A percentile compares a stretch with the other conserved stretches of the same genome.
These are phyloP conservation scores for Chenopodium quinoa DNA, from an alignment of 148 eudicot genomes.

Conservation along the genomic window DNA sequence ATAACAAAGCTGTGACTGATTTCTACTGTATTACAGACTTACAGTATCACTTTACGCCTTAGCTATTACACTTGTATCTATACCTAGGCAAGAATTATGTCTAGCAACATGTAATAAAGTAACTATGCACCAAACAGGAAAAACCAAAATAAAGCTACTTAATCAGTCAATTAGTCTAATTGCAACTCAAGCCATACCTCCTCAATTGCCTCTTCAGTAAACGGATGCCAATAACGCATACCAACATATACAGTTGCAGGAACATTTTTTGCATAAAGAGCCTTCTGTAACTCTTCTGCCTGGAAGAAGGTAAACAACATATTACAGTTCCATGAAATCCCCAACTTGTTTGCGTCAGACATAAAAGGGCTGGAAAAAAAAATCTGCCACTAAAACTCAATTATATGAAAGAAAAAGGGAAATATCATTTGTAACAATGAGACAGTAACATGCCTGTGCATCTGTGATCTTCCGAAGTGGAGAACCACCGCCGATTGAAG, in stretches of 20 bases:
- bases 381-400: background rate
- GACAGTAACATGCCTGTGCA: slow-evolving; percentile 70
- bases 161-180: background rate
- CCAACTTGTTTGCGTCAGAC: background rate
- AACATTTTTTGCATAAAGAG: slow-evolving; percentile 69
- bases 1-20: background rate
- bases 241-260: slow-evolving; percentile 97
- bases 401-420: background rate
- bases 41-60: background rate
- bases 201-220: slow-evolving; percentile 98
- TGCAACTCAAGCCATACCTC: slow-evolving; percentile 50
- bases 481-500: slow-evolving; percentile 99
- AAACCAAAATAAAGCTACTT: background rate
- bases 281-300: slow-evolving; percentile 87
- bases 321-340: slow-evolving; percentile 2
- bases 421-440: slow-evolving; percentile 1
- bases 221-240: slow-evolving; percentile 99
- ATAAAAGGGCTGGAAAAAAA: background rate
- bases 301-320: slow-evolving; percentile 25
- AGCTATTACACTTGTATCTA: background rate
- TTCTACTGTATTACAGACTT: too few relatives aligned
- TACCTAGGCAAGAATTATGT: background rate
- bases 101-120: background rate
- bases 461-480: slow-evolving; percentile 92
- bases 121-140: background rate